These are phyloP conservation scores for Aspergillus bertholletiae DNA, from an alignment of 495 filamentous ascomycete genomes.

Conservation along the genomic window DNA sequence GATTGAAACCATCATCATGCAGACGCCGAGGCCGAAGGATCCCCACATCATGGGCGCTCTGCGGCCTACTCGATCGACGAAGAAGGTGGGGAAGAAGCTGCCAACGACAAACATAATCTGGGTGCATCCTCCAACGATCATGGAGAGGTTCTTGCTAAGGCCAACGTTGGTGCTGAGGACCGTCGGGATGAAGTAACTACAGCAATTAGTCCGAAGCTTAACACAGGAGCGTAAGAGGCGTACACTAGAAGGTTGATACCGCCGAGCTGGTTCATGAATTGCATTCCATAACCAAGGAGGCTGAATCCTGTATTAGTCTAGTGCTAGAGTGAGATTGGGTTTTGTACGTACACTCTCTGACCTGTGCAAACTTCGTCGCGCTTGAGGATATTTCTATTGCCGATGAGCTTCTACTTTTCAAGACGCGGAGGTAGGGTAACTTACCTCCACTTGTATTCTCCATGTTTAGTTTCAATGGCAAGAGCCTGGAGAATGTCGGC, in stretches of 20 bases:
- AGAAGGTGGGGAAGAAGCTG: constrained; percentile 42
- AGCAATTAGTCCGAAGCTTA: not conserved
- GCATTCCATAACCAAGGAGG: constrained; percentile 47
- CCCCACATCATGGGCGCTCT: constrained; percentile 58
- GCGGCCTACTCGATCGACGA: constrained; percentile 51
- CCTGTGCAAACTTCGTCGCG: constrained; percentile 51
- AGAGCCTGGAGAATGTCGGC: constrained; percentile 43
- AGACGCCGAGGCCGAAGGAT: constrained; percentile 44
- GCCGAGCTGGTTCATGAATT: constrained; percentile 47
- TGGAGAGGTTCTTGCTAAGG: constrained; percentile 41
- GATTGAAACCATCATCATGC: constrained; percentile 51
- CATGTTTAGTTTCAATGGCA: constrained; percentile 40
- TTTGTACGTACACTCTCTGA: constrained; percentile 32
- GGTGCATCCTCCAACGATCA: constrained; percentile 48
- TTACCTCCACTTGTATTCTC: constrained; percentile 37
- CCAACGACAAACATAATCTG: constrained; percentile 39
- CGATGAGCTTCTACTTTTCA: not conserved
- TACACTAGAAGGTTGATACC: constrained; percentile 55
- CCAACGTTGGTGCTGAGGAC: constrained; percentile 50
- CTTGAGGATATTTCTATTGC: constrained; percentile 40
- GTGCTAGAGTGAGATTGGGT: not conserved
- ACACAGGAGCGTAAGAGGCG: not conserved
- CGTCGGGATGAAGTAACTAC: constrained; percentile 17
- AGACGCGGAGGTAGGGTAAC: not conserved
- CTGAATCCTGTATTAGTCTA: not conserved